These are phyloP conservation scores for Penicillium sp. DNA, from an alignment of 2,329 filamentous ascomycete genomes.

Conservation along the genomic window DNA sequence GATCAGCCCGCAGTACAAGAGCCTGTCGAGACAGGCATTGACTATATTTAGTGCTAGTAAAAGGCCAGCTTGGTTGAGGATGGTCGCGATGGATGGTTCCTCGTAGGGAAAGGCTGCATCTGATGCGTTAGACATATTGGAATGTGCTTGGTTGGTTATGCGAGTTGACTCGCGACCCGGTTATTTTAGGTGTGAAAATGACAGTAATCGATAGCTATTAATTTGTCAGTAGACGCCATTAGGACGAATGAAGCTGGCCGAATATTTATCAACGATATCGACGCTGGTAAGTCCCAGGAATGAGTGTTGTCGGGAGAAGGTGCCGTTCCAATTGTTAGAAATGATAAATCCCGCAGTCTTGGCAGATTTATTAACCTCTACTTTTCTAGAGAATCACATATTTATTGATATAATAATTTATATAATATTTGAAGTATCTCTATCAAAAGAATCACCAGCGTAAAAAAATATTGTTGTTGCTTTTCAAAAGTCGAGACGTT, in stretches of 20 bases:
- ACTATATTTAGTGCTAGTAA: conserved; percentile 59
- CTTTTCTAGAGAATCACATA: no score
- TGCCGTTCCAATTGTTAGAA: neutral
- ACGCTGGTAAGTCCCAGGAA: neutral
- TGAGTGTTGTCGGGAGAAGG: neutral
- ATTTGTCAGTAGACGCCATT: neutral
- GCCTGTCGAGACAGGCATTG: conserved; percentile 55
- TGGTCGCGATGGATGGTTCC: conserved; percentile 57
- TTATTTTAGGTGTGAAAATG: neutral
- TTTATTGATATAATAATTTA: no score
- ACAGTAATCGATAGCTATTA: neutral
- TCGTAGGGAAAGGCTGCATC: conserved; percentile 52
- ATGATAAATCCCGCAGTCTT: neutral
- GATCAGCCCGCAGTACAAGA: conserved; percentile 66
- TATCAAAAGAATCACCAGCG: no score
- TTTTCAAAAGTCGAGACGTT: no score
- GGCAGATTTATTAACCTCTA: no score
- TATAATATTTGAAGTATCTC: no score
- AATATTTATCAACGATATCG: neutral
- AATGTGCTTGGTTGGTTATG: neutral
- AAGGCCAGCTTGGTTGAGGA: conserved; percentile 61
- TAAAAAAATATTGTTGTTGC: no score
- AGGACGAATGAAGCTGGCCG: neutral
- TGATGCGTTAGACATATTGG: conserved; percentile 8
- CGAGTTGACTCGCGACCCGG: neutral